These are phyloP conservation scores for Eucalyptus cloeziana DNA, from an alignment of 345 rosid species.

Conservation along the genomic window DNA sequence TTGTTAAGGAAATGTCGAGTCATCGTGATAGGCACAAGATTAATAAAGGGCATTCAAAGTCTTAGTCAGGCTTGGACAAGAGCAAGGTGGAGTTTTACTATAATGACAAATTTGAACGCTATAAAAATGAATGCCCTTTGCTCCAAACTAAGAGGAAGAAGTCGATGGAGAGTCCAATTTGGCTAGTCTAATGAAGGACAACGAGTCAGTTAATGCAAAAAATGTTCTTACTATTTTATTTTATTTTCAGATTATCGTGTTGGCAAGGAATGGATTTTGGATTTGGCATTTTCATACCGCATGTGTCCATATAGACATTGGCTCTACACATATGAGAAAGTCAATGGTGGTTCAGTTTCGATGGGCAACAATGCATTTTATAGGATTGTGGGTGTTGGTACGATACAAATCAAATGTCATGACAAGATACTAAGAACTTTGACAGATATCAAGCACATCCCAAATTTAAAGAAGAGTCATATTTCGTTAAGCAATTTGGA, in stretches of 20 bases:
- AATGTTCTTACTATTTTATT: background rate
- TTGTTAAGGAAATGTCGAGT: background rate
- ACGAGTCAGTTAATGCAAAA: background rate
- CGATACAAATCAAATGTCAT: background rate
- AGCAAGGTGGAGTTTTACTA: background rate
- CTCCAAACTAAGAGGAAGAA: background rate
- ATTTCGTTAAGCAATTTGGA: background rate
- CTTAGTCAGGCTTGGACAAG: background rate
- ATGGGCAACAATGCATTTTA: background rate
- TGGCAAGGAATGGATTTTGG: background rate
- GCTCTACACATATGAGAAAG: background rate
- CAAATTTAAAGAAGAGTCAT: background rate
- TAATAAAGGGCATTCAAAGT: background rate
- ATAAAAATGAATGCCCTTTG: background rate
- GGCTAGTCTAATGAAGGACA: background rate
- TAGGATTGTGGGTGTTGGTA: background rate
- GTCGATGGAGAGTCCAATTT: background rate
- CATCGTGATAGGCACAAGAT: accelerated
- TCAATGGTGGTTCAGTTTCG: no score
- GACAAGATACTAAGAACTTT: background rate
- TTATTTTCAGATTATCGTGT: background rate
- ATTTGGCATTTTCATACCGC: background rate
- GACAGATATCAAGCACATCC: background rate
- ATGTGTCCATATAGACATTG: background rate
- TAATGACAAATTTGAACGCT: background rate